These are phyloP conservation scores for Krasilnikovozyma curviuscula DNA, from an alignment of 768 basidiomycete genomes.

Conservation along the genomic window DNA sequence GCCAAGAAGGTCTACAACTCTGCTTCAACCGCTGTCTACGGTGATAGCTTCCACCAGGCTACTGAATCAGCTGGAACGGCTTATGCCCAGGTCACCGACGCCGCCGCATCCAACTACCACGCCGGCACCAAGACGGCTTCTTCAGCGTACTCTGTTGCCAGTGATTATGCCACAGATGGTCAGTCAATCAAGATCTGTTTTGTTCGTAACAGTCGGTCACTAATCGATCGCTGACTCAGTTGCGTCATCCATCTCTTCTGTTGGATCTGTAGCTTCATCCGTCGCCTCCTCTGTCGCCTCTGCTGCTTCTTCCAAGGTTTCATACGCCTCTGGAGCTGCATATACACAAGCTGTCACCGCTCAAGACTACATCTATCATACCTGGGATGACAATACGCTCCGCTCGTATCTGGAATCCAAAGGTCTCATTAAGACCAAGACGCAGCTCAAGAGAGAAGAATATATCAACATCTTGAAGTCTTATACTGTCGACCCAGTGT, in stretches of 20 bases:
- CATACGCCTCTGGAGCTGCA: constrained; percentile 27
- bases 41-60: constrained; percentile 30
- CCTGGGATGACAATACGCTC: constrained; percentile 67
- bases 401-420: constrained; percentile 7
- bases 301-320: constrained; percentile 13
- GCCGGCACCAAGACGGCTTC: constrained; percentile 21
- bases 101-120: constrained; percentile 26
- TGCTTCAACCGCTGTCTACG: constrained; percentile 35
- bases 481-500: constrained; percentile 50
- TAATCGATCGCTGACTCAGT: no score
- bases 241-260: constrained; percentile 21
- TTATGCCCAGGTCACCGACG: constrained; percentile 13
- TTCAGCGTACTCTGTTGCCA: constrained; percentile 15
- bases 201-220: no score
- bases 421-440: constrained; percentile 12
- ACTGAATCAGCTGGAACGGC: constrained; percentile 21
- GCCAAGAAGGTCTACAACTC: constrained; percentile 41
- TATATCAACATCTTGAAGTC: constrained; percentile 47
- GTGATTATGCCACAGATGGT: no score
- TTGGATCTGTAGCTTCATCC: constrained; percentile 9
- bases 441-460: constrained; percentile 44
- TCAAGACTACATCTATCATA: constrained; percentile 72
- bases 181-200: no score
- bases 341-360: constrained; percentile 41
- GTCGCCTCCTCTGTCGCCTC: constrained; percentile 6